Evolutionary conservation across 805 yeast genomes (phyloP).

Genomic region (Barnettozyma pratensis): DNA sequence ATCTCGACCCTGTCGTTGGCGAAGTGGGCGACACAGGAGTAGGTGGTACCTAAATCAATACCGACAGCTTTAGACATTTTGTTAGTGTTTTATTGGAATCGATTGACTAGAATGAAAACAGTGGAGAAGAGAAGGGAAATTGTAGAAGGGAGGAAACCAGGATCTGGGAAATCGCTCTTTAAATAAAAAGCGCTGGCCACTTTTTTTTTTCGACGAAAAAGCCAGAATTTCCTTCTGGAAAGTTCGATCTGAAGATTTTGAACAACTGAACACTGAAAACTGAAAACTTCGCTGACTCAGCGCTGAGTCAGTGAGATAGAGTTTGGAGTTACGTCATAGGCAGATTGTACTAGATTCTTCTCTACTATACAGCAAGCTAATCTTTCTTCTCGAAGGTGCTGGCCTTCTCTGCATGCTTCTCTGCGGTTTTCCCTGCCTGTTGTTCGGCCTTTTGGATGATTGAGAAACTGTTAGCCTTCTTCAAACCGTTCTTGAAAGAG

Average conservation of each 20-base stretch:
- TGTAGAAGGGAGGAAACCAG: not conserved
- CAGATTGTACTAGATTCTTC: not conserved
- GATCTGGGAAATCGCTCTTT: not conserved
- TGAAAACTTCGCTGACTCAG: not conserved
- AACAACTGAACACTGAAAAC: too few relatives aligned
- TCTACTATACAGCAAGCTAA: not conserved
- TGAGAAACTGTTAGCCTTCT: slow-evolving; percentile 15
- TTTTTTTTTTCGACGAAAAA: slow-evolving; percentile 4
- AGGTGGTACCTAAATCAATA: slow-evolving; percentile 83
- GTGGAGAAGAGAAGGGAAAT: not conserved
- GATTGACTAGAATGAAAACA: not conserved
- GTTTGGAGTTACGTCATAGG: not conserved
- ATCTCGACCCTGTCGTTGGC: slow-evolving; percentile 89
- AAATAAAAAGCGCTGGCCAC: not conserved
- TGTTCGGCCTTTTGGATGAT: slow-evolving; percentile 15
- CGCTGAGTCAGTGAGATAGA: not conserved
- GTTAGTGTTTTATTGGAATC: slow-evolving; percentile 1
- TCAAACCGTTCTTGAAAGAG: slow-evolving; percentile 33
- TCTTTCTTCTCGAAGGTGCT: not conserved
- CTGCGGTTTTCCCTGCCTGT: slow-evolving; percentile 5
- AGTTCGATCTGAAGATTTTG: slow-evolving; percentile 5
- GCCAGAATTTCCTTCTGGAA: slow-evolving; percentile 11
- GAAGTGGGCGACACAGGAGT: slow-evolving; percentile 95
- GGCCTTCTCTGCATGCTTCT: not conserved
- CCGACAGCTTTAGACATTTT: slow-evolving; percentile 28